Base-by-base conservation (phyloP, 345 rosid species). In the Firmiana major region DNA sequence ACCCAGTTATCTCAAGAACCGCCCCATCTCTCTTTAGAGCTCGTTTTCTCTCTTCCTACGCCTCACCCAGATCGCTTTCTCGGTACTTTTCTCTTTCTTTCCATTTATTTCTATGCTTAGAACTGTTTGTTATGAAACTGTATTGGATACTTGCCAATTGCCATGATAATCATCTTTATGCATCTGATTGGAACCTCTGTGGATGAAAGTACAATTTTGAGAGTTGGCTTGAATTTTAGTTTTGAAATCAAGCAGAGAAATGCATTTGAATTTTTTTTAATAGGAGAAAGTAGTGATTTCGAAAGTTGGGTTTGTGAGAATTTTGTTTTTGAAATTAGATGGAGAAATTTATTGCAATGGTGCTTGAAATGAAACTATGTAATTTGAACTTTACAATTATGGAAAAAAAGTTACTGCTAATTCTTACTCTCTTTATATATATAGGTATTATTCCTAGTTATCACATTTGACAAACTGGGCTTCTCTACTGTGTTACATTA, bases 1-100 rank as follows among this genome's bases (percentile, higher is more conserved):
- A 82, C 79, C 90, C 91, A 49, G 84, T 82, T 86, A 85, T 90
- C 84, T 79, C 85, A 43, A 87, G 92, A 72, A 83, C 88, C 38
- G 83, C 88, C 46, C 83, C 87, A 62, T 88, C 87, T 28, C 83
- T 91, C 59, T 68, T 88, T 81, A 79, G 86, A 86, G 90, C 90
- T 82, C 93, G 98, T 71, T 79, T 81, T 62, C 84, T 94, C 75
- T 88, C 90, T 74, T 62, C 84, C 66, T 63, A 45, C 75, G 53
- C 86, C 45, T 75, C 81, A 78, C 75, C 85, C 77, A 67, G 91
- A 81, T 88, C 81, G 67, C 78, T 79, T 77, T 67, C 86, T 75
- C 88, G 91, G 97, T 94, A 87, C 81, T 71, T 76, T 53, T 51
- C 43, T 58, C 46, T 17, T 63, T 51, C 19, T 12, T 46, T 69